These are phyloP conservation scores for Imleria badia DNA, from an alignment of 768 basidiomycete genomes.

Conservation along the genomic window DNA sequence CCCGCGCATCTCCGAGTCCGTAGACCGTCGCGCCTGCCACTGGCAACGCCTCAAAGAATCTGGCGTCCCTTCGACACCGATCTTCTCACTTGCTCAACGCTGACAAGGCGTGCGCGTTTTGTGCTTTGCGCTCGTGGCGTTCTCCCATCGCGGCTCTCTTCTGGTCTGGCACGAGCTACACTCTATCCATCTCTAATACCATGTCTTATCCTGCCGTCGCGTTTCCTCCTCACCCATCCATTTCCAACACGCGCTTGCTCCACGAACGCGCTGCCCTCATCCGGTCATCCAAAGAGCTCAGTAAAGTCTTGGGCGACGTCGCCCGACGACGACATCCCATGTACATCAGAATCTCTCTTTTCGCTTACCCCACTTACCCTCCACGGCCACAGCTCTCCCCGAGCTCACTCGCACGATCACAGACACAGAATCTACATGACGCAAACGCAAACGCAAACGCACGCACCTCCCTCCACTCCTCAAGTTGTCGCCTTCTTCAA, in stretches of 20 bases:
- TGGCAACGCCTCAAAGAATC: too few relatives aligned
- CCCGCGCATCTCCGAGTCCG: too few relatives aligned
- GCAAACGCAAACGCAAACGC: constrained; percentile 29
- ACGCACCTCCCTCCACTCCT: constrained; percentile 29
- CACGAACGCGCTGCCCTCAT: constrained; percentile 54
- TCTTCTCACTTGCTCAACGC: too few relatives aligned
- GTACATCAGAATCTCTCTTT: background rate
- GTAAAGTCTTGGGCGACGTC: constrained; percentile 55
- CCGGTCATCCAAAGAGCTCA: constrained; percentile 59
- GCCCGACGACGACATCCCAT: constrained; percentile 34
- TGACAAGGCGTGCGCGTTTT: too few relatives aligned
- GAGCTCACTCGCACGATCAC: constrained; percentile 1
- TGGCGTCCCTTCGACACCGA: too few relatives aligned
- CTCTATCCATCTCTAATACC: background rate
- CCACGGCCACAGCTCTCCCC: background rate
- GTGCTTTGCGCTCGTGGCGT: too few relatives aligned
- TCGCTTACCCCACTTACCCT: background rate
- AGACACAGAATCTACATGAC: constrained; percentile 18
- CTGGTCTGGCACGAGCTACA: constrained; percentile 31
- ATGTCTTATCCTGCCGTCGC: background rate
- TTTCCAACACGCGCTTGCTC: constrained; percentile 51
- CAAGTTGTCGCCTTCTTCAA: too few relatives aligned
- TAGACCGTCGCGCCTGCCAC: too few relatives aligned
- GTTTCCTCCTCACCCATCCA: constrained; percentile 47
- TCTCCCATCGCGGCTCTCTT: background rate